phyloP scores from a whole-genome alignment of 225 moss, liverwort and hornwort species.

The Polytrichum commune region DNA sequence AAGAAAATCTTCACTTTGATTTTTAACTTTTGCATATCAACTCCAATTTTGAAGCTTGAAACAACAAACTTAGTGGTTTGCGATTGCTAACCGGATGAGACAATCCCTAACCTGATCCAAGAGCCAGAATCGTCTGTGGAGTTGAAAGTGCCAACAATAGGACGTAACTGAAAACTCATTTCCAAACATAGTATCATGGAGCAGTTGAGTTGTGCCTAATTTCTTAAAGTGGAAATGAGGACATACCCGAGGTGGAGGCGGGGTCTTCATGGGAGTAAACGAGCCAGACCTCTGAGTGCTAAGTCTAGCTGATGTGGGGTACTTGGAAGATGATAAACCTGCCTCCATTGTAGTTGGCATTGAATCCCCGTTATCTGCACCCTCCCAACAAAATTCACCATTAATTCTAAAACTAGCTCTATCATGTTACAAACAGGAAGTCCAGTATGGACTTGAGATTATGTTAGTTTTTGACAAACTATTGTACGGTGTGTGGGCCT shows the following conservation, averaged over 20 bases:
- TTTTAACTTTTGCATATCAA: too few species aligned
- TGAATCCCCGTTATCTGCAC: constrained; percentile 44
- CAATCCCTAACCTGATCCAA: too few species aligned
- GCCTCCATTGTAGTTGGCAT: constrained; percentile 43
- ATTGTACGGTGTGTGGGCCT: too few species aligned
- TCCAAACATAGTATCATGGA: background rate
- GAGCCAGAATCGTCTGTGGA: too few species aligned
- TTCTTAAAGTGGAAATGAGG: background rate
- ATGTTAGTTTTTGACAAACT: too few species aligned
- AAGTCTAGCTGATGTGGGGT: constrained; percentile 49
- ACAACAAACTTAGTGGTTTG: too few species aligned
- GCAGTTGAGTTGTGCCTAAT: too few species aligned
- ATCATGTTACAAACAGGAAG: constrained; percentile 2
- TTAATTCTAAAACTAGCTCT: background rate
- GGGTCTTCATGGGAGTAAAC: constrained; percentile 49
- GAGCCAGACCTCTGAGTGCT: constrained; percentile 58
- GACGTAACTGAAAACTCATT: background rate
- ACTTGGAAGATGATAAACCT: constrained; percentile 47
- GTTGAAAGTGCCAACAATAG: too few species aligned
- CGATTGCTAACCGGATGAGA: too few species aligned
- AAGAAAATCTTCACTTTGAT: too few species aligned
- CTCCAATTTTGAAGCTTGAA: too few species aligned
- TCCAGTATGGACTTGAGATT: background rate
- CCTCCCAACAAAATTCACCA: constrained; percentile 1
- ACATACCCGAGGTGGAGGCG: constrained; percentile 43